phyloP scores from a whole-genome alignment of 2,329 filamentous ascomycete genomes.

The Cytospora schulzeri region DNA sequence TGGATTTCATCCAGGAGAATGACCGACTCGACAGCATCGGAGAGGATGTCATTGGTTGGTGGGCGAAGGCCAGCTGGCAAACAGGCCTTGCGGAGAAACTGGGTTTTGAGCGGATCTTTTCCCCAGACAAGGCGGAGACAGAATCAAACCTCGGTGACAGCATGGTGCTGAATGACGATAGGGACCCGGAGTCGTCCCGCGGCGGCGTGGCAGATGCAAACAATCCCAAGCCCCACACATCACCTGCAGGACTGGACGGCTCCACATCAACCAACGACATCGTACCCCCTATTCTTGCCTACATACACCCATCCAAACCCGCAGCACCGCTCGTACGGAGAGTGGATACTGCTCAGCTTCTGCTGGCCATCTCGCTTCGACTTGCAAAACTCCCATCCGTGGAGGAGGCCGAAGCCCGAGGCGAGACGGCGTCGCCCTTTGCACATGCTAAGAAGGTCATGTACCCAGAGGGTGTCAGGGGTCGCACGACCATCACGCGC shows the following conservation, averaged over 20 bases:
- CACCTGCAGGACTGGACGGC: slow-evolving; percentile 4
- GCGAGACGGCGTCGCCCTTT: slow-evolving; percentile 65
- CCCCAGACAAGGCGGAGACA: slow-evolving; percentile 41
- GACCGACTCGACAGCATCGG: slow-evolving; percentile 83
- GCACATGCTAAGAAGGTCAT: slow-evolving; percentile 80
- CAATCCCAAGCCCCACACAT: not conserved
- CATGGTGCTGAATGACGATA: slow-evolving; percentile 31
- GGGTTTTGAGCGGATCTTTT: slow-evolving; percentile 67
- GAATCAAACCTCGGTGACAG: slow-evolving; percentile 34
- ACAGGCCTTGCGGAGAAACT: slow-evolving; percentile 77
- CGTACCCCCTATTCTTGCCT: slow-evolving; percentile 77
- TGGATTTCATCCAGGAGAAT: slow-evolving; percentile 80
- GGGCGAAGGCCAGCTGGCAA: slow-evolving; percentile 95
- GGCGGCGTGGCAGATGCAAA: slow-evolving; percentile 7
- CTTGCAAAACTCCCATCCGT: slow-evolving; percentile 80
- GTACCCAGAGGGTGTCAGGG: slow-evolving; percentile 79
- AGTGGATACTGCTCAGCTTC: slow-evolving; percentile 82
- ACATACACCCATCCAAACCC: slow-evolving; percentile 67
- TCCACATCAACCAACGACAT: slow-evolving; percentile 23
- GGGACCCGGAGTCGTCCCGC: slow-evolving; percentile 21
- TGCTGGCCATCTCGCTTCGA: slow-evolving; percentile 80
- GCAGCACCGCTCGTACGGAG: slow-evolving; percentile 73
- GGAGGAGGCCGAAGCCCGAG: slow-evolving; percentile 58
- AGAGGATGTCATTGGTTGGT: slow-evolving; percentile 92
- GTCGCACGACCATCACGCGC: slow-evolving; percentile 78